phyloP scores from a whole-genome alignment of 768 basidiomycete genomes.

The Pisolithus orientalis region DNA sequence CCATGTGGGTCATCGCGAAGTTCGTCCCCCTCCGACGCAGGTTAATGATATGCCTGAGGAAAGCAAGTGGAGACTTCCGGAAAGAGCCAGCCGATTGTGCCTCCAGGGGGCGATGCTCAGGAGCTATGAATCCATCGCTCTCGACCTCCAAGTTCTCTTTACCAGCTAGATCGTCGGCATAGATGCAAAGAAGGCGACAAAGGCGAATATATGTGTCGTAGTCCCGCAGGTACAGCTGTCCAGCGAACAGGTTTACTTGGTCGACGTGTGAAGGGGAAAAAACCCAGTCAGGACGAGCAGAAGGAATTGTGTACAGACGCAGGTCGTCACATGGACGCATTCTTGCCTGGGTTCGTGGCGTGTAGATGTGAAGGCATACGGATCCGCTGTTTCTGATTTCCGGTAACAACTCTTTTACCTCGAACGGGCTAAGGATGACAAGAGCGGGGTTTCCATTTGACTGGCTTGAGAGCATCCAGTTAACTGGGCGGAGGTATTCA shows the following conservation, averaged over 20 bases:
- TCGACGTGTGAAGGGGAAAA: constrained; percentile 9
- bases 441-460: constrained; percentile 2
- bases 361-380: constrained; percentile 34
- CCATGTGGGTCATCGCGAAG: constrained; percentile 35
- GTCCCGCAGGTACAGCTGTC: constrained; percentile 36
- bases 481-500: constrained; percentile 9
- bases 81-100: background rate
- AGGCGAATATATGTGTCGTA: constrained; percentile 26
- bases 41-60: constrained; percentile 28
- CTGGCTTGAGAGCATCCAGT: constrained; percentile 8
- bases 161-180: constrained; percentile 37
- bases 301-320: constrained; percentile 6
- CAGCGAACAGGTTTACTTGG: constrained; percentile 40
- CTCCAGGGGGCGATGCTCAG: background rate
- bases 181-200: constrained; percentile 33
- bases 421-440: constrained; percentile 32
- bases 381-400: constrained; percentile 23
- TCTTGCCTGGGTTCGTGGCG: constrained; percentile 26
- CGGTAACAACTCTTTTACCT: constrained; percentile 33
- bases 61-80: constrained; percentile 8
- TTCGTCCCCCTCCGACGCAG: constrained; percentile 34
- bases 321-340: constrained; percentile 30
- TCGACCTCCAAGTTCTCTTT: constrained; percentile 33
- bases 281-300: constrained; percentile 5
- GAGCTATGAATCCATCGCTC: constrained; percentile 16